phyloP scores from a whole-genome alignment of 1,284 basidiomycete species.

The Anthracocystis panici-leucophaei region DNA sequence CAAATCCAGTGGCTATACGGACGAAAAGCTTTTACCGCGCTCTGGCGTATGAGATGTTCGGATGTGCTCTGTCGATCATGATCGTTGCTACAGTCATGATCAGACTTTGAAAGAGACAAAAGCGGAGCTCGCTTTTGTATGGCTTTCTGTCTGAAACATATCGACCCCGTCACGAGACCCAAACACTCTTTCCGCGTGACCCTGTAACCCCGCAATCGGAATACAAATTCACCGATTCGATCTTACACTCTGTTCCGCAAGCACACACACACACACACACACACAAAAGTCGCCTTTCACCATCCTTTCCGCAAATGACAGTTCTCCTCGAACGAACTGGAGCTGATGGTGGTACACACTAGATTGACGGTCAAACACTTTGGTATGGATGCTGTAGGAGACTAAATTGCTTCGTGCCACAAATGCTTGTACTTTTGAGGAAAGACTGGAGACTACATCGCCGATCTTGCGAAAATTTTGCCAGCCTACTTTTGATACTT shows the following conservation, averaged over 20 bases:
- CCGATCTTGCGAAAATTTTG: not conserved
- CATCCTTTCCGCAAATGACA: not conserved
- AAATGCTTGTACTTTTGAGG: no score
- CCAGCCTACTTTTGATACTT: not conserved
- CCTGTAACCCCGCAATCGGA: not conserved
- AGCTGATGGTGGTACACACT: not conserved
- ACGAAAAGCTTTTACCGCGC: not conserved
- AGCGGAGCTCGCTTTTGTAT: not conserved
- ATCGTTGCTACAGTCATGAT: not conserved
- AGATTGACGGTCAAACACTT: not conserved
- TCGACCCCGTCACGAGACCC: constrained; percentile 1
- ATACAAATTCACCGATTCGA: constrained; percentile 1
- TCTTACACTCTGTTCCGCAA: not conserved
- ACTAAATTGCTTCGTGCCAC: no score
- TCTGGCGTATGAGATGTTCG: not conserved
- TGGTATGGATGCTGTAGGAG: no score
- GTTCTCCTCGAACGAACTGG: no score
- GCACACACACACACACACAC: not conserved
- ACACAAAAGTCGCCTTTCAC: not conserved
- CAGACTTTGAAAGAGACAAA: no score
- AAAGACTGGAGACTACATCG: no score
- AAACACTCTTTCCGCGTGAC: not conserved
- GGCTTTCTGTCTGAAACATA: not conserved
- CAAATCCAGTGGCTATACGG: not conserved
- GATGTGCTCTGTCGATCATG: constrained; percentile 10